Evolutionary conservation across 2,329 filamentous ascomycete species (phyloP).

Genomic region (Fusarium foetens): DNA sequence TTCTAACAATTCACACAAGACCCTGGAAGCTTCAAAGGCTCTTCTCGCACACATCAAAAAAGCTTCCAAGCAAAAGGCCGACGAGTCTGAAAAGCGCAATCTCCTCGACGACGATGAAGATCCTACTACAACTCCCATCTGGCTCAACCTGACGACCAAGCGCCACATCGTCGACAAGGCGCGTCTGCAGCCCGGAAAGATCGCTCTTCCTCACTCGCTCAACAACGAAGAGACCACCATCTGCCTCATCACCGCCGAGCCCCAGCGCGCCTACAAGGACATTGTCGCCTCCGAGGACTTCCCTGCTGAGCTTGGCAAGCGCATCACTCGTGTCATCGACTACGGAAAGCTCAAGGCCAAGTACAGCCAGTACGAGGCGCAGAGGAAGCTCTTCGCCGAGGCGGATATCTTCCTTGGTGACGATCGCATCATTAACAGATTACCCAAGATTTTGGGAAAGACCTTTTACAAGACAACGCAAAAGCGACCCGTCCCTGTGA

Average conservation of each 20-base stretch:
- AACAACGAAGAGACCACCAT: constrained; percentile 74
- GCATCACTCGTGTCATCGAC: constrained; percentile 82
- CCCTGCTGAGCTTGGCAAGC: constrained; percentile 71
- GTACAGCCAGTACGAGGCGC: constrained; percentile 88
- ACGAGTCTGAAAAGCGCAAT: constrained; percentile 63
- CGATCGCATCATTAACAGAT: constrained; percentile 78
- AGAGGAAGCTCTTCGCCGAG: constrained; percentile 83
- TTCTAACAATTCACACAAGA: constrained; percentile 51
- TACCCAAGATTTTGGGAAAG: constrained; percentile 86
- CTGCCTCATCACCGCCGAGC: constrained; percentile 85
- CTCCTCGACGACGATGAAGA: constrained; percentile 61
- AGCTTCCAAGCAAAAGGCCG: constrained; percentile 59
- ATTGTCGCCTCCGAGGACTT: constrained; percentile 79
- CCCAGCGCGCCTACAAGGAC: constrained; percentile 90
- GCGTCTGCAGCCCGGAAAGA: constrained; percentile 85
- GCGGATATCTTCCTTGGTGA: constrained; percentile 96
- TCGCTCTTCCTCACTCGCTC: constrained; percentile 80
- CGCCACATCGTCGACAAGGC: constrained; percentile 76
- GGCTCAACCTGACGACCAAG: constrained; percentile 73
- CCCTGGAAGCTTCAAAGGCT: constrained; percentile 70
- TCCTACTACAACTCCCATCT: constrained; percentile 63
- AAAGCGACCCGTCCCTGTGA: constrained; percentile 89
- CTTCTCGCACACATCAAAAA: constrained; percentile 71
- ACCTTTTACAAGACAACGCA: constrained; percentile 85
- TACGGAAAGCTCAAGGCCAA: constrained; percentile 82